phyloP scores from a whole-genome alignment of 495 filamentous ascomycete genomes.

The Penicillium waksmanii region DNA sequence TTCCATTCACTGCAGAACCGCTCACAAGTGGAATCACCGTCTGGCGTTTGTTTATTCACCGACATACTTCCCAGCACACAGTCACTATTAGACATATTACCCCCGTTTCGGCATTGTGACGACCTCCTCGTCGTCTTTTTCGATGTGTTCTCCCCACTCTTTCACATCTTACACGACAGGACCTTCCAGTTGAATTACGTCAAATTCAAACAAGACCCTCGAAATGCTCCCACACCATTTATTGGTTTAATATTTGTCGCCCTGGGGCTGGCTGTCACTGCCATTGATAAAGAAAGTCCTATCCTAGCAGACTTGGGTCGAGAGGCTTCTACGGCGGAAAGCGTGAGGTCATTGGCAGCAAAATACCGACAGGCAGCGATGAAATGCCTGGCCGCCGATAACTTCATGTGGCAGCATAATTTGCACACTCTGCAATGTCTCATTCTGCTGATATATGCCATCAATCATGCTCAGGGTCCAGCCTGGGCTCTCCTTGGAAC shows the following conservation, averaged over 20 bases:
- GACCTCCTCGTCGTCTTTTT: conserved; percentile 5
- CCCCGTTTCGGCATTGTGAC: conserved; percentile 7
- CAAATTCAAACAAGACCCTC: conserved; percentile 6
- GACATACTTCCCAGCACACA: neutral
- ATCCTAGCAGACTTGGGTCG: conserved; percentile 6
- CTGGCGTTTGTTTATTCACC: neutral
- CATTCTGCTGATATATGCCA: conserved; percentile 14
- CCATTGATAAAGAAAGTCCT: neutral
- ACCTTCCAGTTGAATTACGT: conserved; percentile 2
- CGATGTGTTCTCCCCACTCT: conserved; percentile 10
- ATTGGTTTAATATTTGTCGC: neutral
- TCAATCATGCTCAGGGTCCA: conserved; percentile 18
- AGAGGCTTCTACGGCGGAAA: conserved; percentile 1
- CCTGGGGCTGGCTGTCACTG: conserved; percentile 8
- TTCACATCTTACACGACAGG: conserved; percentile 5
- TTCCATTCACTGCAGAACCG: neutral
- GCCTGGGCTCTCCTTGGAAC: conserved; percentile 19
- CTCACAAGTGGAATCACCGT: neutral
- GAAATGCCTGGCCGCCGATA: conserved; percentile 14
- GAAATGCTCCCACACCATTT: neutral
- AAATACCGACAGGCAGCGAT: conserved; percentile 12
- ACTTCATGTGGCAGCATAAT: conserved; percentile 17
- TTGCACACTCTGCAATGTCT: conserved; percentile 5
- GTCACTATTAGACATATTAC: neutral
- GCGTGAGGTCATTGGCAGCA: conserved; percentile 2